These are phyloP conservation scores for Skeletonema costatum DNA, from an alignment of 108 stramenopile genomes.

Conservation along the genomic window DNA sequence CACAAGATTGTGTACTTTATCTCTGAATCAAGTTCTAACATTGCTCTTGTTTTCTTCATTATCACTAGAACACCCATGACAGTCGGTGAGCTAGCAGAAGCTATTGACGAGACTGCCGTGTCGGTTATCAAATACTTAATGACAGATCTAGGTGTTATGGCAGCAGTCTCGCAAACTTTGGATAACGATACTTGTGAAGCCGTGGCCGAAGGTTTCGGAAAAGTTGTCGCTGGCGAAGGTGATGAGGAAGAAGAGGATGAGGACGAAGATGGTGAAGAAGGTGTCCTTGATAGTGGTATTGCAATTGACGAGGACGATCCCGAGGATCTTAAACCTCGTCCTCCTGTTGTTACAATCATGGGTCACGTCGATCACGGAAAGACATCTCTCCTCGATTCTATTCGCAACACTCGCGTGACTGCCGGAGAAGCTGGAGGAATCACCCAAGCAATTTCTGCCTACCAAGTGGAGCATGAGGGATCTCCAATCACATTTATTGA, in stretches of 20 bases:
- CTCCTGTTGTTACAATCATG: constrained; percentile 99
- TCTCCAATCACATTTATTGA: constrained; percentile 95
- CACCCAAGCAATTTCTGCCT: constrained; percentile 97
- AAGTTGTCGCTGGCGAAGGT: constrained; percentile 66
- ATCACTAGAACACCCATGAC: constrained; percentile 70
- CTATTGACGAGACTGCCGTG: constrained; percentile 82
- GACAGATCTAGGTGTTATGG: constrained; percentile 94
- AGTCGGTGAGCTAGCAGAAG: constrained; percentile 80
- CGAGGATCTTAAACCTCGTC: constrained; percentile 68
- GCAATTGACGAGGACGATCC: constrained; percentile 79
- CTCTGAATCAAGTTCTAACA: neutral
- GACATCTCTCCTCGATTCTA: constrained; percentile 96
- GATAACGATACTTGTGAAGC: constrained; percentile 82
- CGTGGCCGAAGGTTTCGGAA: constrained; percentile 93
- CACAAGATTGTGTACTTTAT: neutral
- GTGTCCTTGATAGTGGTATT: constrained; percentile 67
- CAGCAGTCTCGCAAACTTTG: constrained; percentile 87
- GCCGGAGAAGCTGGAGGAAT: constrained; percentile 98
- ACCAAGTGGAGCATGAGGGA: constrained; percentile 83
- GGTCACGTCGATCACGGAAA: constrained; percentile 99
- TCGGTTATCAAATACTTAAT: constrained; percentile 95
- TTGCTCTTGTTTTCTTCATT: neutral
- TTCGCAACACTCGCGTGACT: constrained; percentile 91
- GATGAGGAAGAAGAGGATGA: constrained; percentile 75
- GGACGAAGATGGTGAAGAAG: constrained; percentile 56